Evolutionary conservation across 2,329 filamentous ascomycete genomes (phyloP).

Genomic region (Hymenoscyphus albidus): DNA sequence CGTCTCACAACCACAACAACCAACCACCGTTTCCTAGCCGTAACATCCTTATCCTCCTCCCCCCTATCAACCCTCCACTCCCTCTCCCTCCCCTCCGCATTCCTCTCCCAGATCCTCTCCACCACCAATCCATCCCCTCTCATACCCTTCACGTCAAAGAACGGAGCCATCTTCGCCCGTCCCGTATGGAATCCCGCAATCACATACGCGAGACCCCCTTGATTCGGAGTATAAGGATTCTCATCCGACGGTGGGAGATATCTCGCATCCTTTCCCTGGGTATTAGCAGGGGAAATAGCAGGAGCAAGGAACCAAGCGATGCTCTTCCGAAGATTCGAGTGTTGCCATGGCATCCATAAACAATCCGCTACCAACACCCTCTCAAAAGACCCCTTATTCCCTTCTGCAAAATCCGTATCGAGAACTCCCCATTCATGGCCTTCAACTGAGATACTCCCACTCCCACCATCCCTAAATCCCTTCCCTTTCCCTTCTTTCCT

Average conservation of each 20-base stretch:
- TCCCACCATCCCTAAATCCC: slow-evolving; percentile 23
- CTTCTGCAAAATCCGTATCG: not conserved
- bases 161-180: slow-evolving; percentile 58
- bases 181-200: slow-evolving; percentile 72
- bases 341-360: slow-evolving; percentile 71
- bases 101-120: slow-evolving; percentile 65
- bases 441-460: slow-evolving; percentile 42
- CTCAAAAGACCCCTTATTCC: slow-evolving; percentile 46
- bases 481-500: slow-evolving; percentile 5
- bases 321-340: slow-evolving; percentile 60
- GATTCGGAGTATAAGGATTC: not conserved
- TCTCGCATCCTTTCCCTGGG: not conserved
- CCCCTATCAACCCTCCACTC: slow-evolving; percentile 59
- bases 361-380: slow-evolving; percentile 69
- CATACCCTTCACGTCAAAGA: slow-evolving; percentile 53
- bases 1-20: slow-evolving; percentile 52
- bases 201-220: slow-evolving; percentile 51
- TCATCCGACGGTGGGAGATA: not conserved
- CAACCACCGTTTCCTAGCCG: slow-evolving; percentile 67
- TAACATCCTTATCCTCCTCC: slow-evolving; percentile 58
- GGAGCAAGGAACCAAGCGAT: slow-evolving; percentile 56
- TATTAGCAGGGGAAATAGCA: not conserved
- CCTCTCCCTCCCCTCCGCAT: slow-evolving; percentile 60
- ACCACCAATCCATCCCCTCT: slow-evolving; percentile 51
- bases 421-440: slow-evolving; percentile 64